phyloP scores from a whole-genome alignment of 2,329 filamentous ascomycete species.

The Fusarium sp. region DNA sequence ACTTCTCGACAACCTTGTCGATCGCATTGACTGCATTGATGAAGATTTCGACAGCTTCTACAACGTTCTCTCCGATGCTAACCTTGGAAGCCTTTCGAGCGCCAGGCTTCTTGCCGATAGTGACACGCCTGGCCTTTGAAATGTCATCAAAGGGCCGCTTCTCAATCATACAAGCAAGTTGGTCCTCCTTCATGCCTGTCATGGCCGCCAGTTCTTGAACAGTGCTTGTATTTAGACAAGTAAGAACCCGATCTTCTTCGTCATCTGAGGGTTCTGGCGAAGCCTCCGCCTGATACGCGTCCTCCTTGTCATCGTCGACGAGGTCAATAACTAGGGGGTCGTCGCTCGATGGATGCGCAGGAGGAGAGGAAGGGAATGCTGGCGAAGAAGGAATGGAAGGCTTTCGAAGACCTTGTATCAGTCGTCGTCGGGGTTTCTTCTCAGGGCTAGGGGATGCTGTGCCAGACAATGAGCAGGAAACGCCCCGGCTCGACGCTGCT shows the following conservation, averaged over 20 bases:
- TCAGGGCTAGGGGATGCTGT: constrained; percentile 49
- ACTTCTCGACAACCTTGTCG: constrained; percentile 82
- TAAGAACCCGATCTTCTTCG: constrained; percentile 69
- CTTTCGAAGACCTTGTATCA: constrained; percentile 55
- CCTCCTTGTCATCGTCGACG: constrained; percentile 59
- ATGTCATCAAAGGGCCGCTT: constrained; percentile 81
- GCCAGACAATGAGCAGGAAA: constrained; percentile 37
- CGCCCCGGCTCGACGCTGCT: constrained; percentile 20
- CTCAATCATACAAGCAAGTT: constrained; percentile 76
- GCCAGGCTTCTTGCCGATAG: constrained; percentile 63
- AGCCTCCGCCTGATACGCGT: constrained; percentile 56
- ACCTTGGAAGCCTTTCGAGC: constrained; percentile 62
- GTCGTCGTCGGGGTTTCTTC: constrained; percentile 52
- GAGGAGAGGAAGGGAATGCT: constrained; percentile 38
- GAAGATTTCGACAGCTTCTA: constrained; percentile 74
- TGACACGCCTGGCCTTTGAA: constrained; percentile 74
- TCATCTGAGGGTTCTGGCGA: constrained; percentile 50
- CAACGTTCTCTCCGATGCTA: constrained; percentile 66
- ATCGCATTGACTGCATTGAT: constrained; percentile 85
- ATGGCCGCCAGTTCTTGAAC: constrained; percentile 84
- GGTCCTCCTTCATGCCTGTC: constrained; percentile 77
- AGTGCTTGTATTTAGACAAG: constrained; percentile 86
- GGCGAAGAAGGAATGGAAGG: constrained; percentile 43
- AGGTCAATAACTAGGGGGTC: constrained; percentile 55
- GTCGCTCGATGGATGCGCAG: constrained; percentile 50